Base-by-base conservation (phyloP, 1,284 basidiomycete genomes). In the Macrocystidia cucumis region DNA sequence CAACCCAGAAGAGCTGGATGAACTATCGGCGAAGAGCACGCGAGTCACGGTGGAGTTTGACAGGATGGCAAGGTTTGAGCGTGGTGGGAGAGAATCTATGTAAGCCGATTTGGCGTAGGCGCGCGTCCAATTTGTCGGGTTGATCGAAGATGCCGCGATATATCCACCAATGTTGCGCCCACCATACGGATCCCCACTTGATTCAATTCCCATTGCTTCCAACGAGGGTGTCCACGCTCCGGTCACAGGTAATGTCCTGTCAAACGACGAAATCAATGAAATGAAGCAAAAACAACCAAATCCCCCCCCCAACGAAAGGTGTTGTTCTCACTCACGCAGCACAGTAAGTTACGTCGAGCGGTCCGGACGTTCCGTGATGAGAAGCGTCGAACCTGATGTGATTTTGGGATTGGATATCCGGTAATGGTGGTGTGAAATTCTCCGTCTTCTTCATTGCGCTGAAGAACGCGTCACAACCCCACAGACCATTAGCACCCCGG, bases 391-490 rank as follows among this genome's bases (percentile, higher is more conserved):
- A 72, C 37, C 59, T 44, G 39, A 74, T 69, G 18, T 58, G 55
- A 4, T 56, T 65, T 2, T 47, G 51, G 1, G 47, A 35, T 40
- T 62, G 47, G 9, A 67, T 45, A 3, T 55, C 55, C 11, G 49
- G 45, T 11, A 45, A 51, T 3, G 73, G 71, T 1, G 64, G 52
- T 3, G 52, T 55, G 45, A 69, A 74, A 1, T 50, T 60, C 46
- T 74, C 71, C 41, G 52, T 60, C 50, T 70, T 69, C 59, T 78
- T 77, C 59, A 77, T 68, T 3, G 61, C 60, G 2, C 54, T 51
- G 43, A 67, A 69, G 38, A 78, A 56, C 19, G 51, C 56, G 24
- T 72, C 63, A 74, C 77, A 80, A 12, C 57, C 61, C 78, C 78
- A 81, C 14, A 54, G 49, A 12, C 54, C 54, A 18, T 60, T 57